Evolutionary conservation across 345 rosid genomes (phyloP).

Genomic region (Atalantia buxifolia): DNA sequence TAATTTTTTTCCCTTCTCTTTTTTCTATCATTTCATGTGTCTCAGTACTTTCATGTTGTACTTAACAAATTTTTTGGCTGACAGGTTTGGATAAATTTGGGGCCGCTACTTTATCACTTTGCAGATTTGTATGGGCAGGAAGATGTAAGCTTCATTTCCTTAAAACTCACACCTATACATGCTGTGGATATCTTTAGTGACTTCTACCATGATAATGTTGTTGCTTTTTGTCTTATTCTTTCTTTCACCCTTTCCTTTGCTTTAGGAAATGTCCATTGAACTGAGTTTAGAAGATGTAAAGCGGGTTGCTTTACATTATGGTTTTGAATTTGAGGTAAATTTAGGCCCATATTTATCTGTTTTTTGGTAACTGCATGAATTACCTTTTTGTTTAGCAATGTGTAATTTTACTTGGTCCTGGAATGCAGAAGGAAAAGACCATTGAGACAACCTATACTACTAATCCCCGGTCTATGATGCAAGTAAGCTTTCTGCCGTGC

Average conservation of each 20-base stretch:
- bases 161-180: background rate
- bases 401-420: conserved; percentile 13
- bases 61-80: conserved; percentile 7
- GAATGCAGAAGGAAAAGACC: conserved; percentile 68
- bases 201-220: background rate
- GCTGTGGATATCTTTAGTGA: background rate
- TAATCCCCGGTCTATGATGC: conserved; percentile 92
- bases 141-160: conserved; percentile 57
- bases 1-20: background rate
- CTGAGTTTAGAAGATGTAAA: conserved; percentile 94
- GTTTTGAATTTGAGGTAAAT: conserved; percentile 71
- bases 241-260: background rate
- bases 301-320: conserved; percentile 68
- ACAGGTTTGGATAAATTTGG: conserved; percentile 96
- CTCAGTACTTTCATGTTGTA: conserved; percentile 13
- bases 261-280: conserved; percentile 94
- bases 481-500: conserved; percentile 41
- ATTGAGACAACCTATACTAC: conserved; percentile 85
- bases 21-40: background rate
- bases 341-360: background rate
- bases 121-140: conserved; percentile 78
- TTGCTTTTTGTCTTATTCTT: background rate
- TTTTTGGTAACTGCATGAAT: background rate
- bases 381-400: background rate
- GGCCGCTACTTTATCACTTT: conserved; percentile 93